These are phyloP conservation scores for Trametes versicolor DNA, from an alignment of 1,284 basidiomycete species.

Conservation along the genomic window DNA sequence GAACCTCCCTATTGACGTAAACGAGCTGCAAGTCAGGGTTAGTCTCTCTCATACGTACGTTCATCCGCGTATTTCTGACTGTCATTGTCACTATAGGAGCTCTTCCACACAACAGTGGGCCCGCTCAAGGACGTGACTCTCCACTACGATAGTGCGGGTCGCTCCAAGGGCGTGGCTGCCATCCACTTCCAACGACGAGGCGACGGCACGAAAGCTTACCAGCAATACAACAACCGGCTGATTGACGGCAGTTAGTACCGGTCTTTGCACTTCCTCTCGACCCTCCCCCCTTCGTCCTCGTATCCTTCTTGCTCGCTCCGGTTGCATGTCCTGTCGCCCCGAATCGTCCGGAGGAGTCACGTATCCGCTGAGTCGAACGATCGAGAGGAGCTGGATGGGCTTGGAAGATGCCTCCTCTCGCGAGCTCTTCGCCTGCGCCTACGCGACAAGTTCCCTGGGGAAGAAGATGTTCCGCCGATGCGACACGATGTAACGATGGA, in stretches of 20 bases:
- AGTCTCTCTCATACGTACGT: conserved; percentile 38
- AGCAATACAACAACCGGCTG: conserved; percentile 97
- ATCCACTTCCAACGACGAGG: conserved; percentile 90
- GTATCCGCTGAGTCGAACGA: conserved; percentile 13
- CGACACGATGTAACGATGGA: conserved; percentile 30
- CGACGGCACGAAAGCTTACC: conserved; percentile 92
- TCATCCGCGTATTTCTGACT: too few relatives aligned
- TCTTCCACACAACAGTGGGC: conserved; percentile 93
- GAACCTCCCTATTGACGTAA: conserved; percentile 95
- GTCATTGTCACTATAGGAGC: conserved; percentile 70
- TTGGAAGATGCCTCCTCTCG: conserved; percentile 15
- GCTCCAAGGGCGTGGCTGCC: conserved; percentile 90
- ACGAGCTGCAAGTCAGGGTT: conserved; percentile 93
- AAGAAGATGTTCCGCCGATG: conserved; percentile 33
- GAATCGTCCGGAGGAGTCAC: conserved; percentile 14
- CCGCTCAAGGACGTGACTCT: conserved; percentile 86
- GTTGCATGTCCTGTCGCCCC: conserved; percentile 16
- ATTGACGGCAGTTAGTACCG: conserved; percentile 99
- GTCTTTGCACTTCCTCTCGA: conserved; percentile 53
- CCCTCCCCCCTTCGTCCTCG: conserved; percentile 39
- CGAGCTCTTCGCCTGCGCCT: conserved; percentile 20
- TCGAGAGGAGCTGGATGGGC: conserved; percentile 11
- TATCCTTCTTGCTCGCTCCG: conserved; percentile 32
- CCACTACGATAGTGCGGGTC: conserved; percentile 86
- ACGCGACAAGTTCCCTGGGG: conserved; percentile 21